Conservation (phyloP, 2,329 filamentous ascomycete genomes). For the Penicillium paneum region DNA sequence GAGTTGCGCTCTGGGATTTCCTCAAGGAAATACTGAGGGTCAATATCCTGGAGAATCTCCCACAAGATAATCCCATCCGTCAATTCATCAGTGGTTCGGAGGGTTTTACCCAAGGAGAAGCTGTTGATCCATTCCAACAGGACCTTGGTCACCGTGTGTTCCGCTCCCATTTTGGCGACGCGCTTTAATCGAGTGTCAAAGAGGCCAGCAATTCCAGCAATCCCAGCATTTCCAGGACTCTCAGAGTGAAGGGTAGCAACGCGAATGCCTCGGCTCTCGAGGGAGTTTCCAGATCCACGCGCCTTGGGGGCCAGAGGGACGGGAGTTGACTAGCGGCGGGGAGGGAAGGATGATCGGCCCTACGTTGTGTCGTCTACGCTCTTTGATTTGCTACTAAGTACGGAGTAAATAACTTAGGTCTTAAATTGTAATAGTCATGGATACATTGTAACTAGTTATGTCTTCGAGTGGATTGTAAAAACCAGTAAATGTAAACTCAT, state of each 20-base stretch:
- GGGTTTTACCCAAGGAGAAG: slow-evolving; percentile 43
- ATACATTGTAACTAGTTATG: not conserved
- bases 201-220: slow-evolving; percentile 5
- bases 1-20: slow-evolving; percentile 46
- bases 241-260: not conserved
- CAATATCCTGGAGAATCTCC: slow-evolving; percentile 50
- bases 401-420: not conserved
- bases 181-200: slow-evolving; percentile 6
- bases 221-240: slow-evolving; percentile 17
- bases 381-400: not conserved
- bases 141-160: slow-evolving; percentile 46
- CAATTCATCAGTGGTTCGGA: slow-evolving; percentile 42
- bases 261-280: not conserved
- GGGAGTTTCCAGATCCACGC: slow-evolving; percentile 25
- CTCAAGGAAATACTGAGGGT: slow-evolving; percentile 48
- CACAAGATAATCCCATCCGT: slow-evolving; percentile 47
- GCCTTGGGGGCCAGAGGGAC: slow-evolving; percentile 14
- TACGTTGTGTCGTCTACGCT: not conserved
- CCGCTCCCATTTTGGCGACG: slow-evolving; percentile 41
- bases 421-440: not conserved
- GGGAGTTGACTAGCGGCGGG: slow-evolving; percentile 18
- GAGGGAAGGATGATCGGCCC: slow-evolving; percentile 13
- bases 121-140: slow-evolving; percentile 50
- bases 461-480: not conserved
- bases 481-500: not conserved